Conservation (phyloP, 2,329 filamentous ascomycete genomes). For the Talaromyces sp. region DNA sequence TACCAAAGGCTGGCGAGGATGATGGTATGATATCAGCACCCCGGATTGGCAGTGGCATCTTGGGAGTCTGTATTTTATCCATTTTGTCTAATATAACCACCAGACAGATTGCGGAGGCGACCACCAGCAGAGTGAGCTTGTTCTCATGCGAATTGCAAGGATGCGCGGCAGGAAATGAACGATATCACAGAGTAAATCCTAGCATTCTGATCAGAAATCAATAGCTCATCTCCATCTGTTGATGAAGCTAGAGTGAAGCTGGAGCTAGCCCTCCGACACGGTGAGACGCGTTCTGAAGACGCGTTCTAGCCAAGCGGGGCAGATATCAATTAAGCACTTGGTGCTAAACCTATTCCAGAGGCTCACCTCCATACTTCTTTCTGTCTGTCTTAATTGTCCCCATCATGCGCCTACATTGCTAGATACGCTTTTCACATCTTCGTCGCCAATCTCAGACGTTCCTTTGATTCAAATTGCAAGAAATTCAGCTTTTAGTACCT, state of each 20-base stretch:
- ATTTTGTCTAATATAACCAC: constrained; percentile 18
- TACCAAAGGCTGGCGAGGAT: constrained; percentile 86
- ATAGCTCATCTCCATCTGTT: not conserved
- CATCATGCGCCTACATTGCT: not conserved
- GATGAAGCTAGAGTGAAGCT: not conserved
- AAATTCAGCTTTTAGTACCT: too few relatives aligned
- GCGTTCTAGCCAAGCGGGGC: not conserved
- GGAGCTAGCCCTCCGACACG: not conserved
- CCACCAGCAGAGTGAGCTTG: not conserved
- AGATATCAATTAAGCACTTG: constrained; percentile 7
- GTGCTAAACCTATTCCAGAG: not conserved
- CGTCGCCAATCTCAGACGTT: not conserved
- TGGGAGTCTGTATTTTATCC: constrained; percentile 26
- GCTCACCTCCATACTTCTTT: not conserved
- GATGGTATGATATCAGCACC: constrained; percentile 67
- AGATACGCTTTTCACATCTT: not conserved
- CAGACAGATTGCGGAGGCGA: constrained; percentile 4
- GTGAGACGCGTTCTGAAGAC: constrained; percentile 6
- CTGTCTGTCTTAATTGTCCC: not conserved
- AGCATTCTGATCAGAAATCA: not conserved
- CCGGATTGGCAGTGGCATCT: constrained; percentile 21
- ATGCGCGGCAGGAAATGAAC: not conserved
- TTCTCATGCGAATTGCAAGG: not conserved
- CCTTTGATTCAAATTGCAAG: not conserved
- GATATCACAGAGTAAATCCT: not conserved